Conservation (phyloP, 345 rosid genomes). For the Turnera subulata region DNA sequence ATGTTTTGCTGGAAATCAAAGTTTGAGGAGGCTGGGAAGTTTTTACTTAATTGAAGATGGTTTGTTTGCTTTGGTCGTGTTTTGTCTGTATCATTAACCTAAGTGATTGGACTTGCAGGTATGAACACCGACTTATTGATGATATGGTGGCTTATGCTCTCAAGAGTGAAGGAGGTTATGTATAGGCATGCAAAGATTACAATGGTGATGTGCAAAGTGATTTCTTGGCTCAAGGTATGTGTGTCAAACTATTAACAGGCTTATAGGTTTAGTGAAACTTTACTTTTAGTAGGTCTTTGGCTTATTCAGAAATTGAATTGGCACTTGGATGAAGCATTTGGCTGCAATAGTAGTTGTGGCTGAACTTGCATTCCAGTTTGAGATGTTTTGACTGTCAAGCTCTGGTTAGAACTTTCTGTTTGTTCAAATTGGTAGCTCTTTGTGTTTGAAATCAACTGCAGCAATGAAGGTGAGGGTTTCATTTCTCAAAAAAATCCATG, state of each 20-base stretch:
- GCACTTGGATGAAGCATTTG: background rate
- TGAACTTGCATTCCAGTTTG: no score
- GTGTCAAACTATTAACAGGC: no score
- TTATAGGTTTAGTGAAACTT: no score
- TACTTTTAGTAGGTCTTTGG: background rate
- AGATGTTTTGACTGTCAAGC: background rate
- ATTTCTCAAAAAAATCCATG: no score
- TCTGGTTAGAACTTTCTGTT: background rate
- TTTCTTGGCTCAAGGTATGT: conserved; percentile 92
- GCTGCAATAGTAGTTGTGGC: background rate
- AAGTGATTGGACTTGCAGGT: conserved; percentile 49
- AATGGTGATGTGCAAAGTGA: no score
- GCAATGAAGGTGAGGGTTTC: no score
- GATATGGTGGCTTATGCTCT: conserved; percentile 99
- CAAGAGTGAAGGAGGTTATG: conserved; percentile 98
- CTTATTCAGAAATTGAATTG: no score
- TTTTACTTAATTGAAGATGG: background rate
- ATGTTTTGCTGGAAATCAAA: conserved; percentile 66
- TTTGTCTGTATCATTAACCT: background rate
- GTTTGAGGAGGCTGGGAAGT: conserved; percentile 91
- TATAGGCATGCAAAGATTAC: conserved; percentile 99
- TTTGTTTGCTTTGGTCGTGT: background rate
- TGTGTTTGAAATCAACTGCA: no score
- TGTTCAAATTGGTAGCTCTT: background rate
- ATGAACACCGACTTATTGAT: conserved; percentile 98